phyloP scores from a whole-genome alignment of 495 filamentous ascomycete genomes.

The Trichoderma reesei region DNA sequence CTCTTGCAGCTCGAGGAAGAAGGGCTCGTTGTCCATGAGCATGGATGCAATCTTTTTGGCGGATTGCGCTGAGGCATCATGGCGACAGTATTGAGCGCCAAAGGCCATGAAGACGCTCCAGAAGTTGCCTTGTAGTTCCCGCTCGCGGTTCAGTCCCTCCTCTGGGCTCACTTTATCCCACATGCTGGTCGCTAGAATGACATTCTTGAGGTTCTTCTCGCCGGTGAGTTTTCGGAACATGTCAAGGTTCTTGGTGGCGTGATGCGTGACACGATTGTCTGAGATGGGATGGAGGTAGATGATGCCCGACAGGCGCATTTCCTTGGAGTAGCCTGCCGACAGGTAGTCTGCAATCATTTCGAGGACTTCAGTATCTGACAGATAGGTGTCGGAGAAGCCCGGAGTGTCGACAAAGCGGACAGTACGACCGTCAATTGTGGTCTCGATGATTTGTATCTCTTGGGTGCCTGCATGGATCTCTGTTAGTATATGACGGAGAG shows the following conservation, averaged over 20 bases:
- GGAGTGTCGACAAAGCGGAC: conserved; percentile 29
- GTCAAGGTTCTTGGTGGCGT: conserved; percentile 29
- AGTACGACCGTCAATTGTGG: background rate
- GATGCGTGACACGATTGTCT: conserved; percentile 28
- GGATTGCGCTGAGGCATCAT: background rate
- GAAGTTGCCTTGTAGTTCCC: background rate
- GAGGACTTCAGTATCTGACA: conserved; percentile 29
- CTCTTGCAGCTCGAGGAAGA: background rate
- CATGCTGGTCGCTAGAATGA: conserved; percentile 36
- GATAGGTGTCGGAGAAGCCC: conserved; percentile 31
- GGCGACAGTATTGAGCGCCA: background rate
- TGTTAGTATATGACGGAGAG: background rate
- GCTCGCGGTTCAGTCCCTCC: background rate
- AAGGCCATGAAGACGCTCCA: background rate
- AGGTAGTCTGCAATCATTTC: conserved; percentile 24
- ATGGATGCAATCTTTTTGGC: background rate
- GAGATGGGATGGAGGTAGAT: conserved; percentile 40
- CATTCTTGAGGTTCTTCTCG: conserved; percentile 22
- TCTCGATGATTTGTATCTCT: background rate
- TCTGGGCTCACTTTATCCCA: conserved; percentile 21
- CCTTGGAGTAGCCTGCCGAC: background rate
- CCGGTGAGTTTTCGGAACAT: conserved; percentile 40
- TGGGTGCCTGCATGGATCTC: conserved; percentile 9
- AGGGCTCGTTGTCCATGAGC: background rate
- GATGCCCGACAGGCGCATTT: conserved; percentile 20